Percentiles rank a stretch among this genome's conserved stretches.
These are phyloP conservation scores for Spathaspora passalidarum DNA, from an alignment of 805 yeast species.

Conservation along the genomic window DNA sequence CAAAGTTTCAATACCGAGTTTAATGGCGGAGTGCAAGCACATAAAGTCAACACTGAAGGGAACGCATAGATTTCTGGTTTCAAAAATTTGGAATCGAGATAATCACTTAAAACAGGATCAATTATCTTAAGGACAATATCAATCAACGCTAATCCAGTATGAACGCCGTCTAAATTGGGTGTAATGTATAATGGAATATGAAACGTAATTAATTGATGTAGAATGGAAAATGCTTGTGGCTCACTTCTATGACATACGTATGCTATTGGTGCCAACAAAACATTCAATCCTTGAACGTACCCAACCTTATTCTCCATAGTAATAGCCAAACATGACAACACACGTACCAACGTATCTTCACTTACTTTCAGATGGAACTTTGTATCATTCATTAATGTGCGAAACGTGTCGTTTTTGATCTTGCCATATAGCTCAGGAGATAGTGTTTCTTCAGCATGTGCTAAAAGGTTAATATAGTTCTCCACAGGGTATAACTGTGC, in stretches of 20 bases:
- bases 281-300: constrained; percentile 93
- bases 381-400: constrained; percentile 77
- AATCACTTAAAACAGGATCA: constrained; percentile 66
- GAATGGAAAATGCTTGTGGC: constrained; percentile 78
- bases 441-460: constrained; percentile 50
- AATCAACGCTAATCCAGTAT: constrained; percentile 70
- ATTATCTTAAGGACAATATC: constrained; percentile 68
- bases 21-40: constrained; percentile 87
- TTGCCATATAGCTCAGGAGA: constrained; percentile 56
- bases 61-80: constrained; percentile 87
- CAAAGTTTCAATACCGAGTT: constrained; percentile 72
- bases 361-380: constrained; percentile 61
- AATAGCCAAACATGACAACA: constrained; percentile 72
- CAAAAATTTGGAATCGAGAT: constrained; percentile 59
- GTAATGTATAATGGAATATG: constrained; percentile 77
- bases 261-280: constrained; percentile 78
- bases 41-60: constrained; percentile 75
- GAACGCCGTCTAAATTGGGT: constrained; percentile 77
- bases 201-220: constrained; percentile 56
- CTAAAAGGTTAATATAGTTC: constrained; percentile 48
- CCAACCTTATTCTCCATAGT: constrained; percentile 31
- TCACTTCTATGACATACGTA: constrained; percentile 70
- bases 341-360: constrained; percentile 65
- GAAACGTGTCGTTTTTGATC: constrained; percentile 79
- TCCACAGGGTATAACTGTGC: constrained; percentile 53